Evolutionary conservation across 2,329 filamentous ascomycete genomes (phyloP).

Genomic region (Ceratocystis papillata): DNA sequence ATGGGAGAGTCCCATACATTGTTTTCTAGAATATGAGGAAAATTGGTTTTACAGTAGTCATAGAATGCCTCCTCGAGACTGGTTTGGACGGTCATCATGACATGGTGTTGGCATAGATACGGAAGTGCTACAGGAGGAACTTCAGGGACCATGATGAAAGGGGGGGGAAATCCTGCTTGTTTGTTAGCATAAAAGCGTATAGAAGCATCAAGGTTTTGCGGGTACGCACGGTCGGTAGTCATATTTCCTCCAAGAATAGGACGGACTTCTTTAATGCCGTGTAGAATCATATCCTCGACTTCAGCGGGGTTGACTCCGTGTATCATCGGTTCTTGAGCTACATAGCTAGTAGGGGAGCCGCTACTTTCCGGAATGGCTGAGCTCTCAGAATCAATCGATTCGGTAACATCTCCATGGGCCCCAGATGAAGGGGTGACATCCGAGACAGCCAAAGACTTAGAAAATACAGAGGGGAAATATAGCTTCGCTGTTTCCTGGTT

Average conservation of each 20-base stretch:
- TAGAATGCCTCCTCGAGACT: slow-evolving; percentile 18
- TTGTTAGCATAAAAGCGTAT: not conserved
- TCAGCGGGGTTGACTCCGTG: not conserved
- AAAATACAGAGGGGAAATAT: slow-evolving; percentile 14
- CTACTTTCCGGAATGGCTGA: not conserved
- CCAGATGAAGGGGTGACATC: not conserved
- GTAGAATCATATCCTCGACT: not conserved
- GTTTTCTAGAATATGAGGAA: not conserved
- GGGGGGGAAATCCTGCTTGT: slow-evolving; percentile 7
- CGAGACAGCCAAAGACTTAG: not conserved
- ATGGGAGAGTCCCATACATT: slow-evolving; percentile 18
- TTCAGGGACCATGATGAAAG: slow-evolving; percentile 16
- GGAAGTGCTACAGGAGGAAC: slow-evolving; percentile 12
- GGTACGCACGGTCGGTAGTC: not conserved
- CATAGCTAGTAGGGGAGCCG: not conserved
- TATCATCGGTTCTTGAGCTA: not conserved
- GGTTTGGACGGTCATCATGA: slow-evolving; percentile 15
- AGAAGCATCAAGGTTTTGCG: not conserved
- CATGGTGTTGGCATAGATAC: slow-evolving; percentile 18
- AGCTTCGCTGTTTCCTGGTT: slow-evolving; percentile 3
- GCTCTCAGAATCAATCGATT: not conserved
- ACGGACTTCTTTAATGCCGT: slow-evolving; percentile 13
- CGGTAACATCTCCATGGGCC: no score
- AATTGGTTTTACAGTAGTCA: slow-evolving; percentile 15
- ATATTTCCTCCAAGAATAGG: not conserved